Percentiles rank a stretch among this genome's conserved stretches.
Evolutionary conservation across 2,329 filamentous ascomycete genomes (phyloP).

Genomic region (Botryotinia calthae): DNA sequence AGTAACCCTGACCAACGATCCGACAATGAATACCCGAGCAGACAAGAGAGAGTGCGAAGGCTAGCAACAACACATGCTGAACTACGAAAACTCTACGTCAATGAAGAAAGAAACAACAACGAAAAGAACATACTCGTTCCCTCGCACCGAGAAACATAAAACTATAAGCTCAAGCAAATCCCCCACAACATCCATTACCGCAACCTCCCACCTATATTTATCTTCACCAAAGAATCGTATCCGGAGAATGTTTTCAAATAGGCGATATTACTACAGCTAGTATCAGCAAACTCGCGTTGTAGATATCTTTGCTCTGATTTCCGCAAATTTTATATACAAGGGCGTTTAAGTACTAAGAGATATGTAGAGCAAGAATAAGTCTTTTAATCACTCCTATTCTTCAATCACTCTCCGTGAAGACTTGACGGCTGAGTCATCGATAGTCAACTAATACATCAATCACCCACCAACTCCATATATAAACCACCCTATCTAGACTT

Average conservation of each 20-base stretch:
- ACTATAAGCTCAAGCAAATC: not conserved
- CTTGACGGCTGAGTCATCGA: not conserved
- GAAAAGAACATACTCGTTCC: not conserved
- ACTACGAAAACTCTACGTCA: fast-evolving
- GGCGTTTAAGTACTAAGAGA: not conserved
- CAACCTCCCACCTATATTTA: not conserved
- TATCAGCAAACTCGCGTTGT: too few relatives aligned
- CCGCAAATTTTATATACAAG: not conserved
- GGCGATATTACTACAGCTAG: not conserved
- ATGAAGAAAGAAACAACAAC: not conserved
- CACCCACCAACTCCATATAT: not conserved
- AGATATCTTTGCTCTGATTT: not conserved
- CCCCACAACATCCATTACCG: too few relatives aligned
- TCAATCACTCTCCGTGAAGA: not conserved
- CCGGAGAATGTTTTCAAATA: fast-evolving
- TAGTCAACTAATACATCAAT: not conserved
- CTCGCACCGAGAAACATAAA: not conserved
- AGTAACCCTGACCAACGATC: not conserved
- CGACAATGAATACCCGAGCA: not conserved
- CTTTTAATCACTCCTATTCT: too few relatives aligned
- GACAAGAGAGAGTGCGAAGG: not conserved
- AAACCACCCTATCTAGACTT: not conserved
- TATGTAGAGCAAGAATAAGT: not conserved
- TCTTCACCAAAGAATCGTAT: not conserved
- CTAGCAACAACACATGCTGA: not conserved